phyloP scores from a whole-genome alignment of 768 basidiomycete species.

The Boletus bicolor region DNA sequence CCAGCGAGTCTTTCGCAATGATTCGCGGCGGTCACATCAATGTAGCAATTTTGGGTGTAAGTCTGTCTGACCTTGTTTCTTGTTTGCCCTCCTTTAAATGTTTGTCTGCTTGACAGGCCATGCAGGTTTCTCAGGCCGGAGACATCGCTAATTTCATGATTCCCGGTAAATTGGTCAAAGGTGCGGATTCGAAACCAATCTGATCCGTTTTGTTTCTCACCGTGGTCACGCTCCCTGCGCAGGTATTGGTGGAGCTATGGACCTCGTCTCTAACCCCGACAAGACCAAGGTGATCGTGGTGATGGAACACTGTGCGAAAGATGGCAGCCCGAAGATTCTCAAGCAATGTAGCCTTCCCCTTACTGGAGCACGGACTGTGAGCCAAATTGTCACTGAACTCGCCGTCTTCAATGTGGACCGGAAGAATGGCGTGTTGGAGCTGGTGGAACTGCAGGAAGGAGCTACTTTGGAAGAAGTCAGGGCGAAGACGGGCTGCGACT shows the following conservation, averaged over 20 bases:
- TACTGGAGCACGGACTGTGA: conserved; percentile 85
- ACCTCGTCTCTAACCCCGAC: conserved; percentile 93
- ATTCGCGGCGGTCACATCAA: conserved; percentile 96
- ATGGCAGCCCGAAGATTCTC: conserved; percentile 87
- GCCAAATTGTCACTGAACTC: conserved; percentile 90
- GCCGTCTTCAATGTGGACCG: conserved; percentile 89
- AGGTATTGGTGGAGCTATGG: conserved; percentile 97
- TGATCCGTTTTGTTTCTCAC: conserved; percentile 6
- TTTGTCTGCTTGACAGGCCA: conserved; percentile 51
- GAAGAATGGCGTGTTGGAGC: conserved; percentile 60
- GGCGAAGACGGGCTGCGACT: conserved; percentile 84
- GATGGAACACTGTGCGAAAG: conserved; percentile 89
- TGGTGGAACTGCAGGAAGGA: conserved; percentile 84
- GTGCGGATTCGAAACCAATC: conserved; percentile 31
- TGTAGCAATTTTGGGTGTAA: conserved; percentile 87
- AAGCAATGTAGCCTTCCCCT: conserved; percentile 78
- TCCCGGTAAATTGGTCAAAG: conserved; percentile 89
- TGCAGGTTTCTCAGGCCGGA: conserved; percentile 91
- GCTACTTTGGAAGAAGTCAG: conserved; percentile 79
- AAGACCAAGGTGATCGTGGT: conserved; percentile 88
- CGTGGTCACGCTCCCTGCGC: neutral
- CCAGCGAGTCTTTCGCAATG: conserved; percentile 94
- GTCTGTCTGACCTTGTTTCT: conserved; percentile 25
- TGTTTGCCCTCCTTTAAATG: neutral
- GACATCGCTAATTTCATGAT: conserved; percentile 99